Conservation (phyloP, 108 stramenopile genomes). For the Nannochloropsis salina region DNA sequence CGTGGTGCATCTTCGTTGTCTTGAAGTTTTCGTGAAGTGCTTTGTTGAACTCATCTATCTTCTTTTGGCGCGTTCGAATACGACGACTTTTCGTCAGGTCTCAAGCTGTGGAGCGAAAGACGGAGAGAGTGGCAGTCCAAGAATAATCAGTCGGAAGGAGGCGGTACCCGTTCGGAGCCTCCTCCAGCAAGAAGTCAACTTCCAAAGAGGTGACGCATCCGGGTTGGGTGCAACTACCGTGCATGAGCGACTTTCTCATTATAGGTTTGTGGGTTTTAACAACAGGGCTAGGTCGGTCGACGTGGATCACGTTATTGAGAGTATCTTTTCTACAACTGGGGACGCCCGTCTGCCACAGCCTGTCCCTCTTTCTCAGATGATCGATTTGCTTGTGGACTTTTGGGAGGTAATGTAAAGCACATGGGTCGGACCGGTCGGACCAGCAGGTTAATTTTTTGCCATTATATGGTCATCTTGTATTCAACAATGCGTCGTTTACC, state of each 20-base stretch:
- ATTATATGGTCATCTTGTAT: too few relatives aligned
- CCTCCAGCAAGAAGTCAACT: not conserved
- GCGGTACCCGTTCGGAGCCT: not conserved
- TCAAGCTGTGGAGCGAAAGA: conserved; percentile 6
- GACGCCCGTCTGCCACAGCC: conserved; percentile 15
- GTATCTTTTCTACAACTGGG: conserved; percentile 21
- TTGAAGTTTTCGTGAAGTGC: not conserved
- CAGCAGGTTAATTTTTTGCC: too few relatives aligned
- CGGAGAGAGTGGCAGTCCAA: not conserved
- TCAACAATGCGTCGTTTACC: not conserved
- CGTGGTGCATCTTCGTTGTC: not conserved
- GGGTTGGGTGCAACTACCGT: not conserved
- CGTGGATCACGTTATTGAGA: not conserved
- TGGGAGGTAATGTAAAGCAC: not conserved
- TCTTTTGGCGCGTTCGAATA: not conserved
- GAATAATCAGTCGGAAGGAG: not conserved
- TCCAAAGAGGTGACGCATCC: not conserved
- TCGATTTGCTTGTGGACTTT: conserved; percentile 21
- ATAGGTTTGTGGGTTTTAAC: not conserved
- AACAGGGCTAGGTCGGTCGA: not conserved
- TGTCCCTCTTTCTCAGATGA: conserved; percentile 23
- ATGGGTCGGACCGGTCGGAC: too few relatives aligned
- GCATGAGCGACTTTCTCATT: not conserved
- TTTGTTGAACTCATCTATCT: not conserved
- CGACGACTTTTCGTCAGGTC: not conserved